Evolutionary conservation across 352 stramenopile species (phyloP).

Genomic region (Phytophthora ramorum): DNA sequence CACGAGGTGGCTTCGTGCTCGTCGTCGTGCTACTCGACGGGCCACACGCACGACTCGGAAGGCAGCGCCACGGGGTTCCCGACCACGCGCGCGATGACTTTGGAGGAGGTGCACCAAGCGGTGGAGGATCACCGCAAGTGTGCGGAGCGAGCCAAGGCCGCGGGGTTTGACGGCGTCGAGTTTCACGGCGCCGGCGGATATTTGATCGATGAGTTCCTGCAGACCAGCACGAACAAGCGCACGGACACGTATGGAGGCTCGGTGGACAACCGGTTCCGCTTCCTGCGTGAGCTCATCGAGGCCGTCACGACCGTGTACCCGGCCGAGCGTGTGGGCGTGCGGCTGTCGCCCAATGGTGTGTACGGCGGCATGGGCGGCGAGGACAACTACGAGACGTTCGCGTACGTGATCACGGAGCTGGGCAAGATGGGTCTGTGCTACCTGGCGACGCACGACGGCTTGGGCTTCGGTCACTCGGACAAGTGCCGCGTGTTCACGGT

Average conservation of each 20-base stretch:
- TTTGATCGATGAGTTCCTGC: constrained; percentile 90
- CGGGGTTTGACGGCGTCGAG: constrained; percentile 64
- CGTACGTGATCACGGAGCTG: constrained; percentile 42
- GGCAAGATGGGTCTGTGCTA: constrained; percentile 45
- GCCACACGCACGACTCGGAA: constrained; percentile 37
- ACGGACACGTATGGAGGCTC: constrained; percentile 85
- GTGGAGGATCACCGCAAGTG: constrained; percentile 73
- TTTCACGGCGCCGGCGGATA: constrained; percentile 91
- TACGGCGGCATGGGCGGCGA: constrained; percentile 44
- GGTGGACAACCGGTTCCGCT: constrained; percentile 76
- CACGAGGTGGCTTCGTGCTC: constrained; percentile 56
- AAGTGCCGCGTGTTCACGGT: constrained; percentile 34
- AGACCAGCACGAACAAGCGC: constrained; percentile 75
- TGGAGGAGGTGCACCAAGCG: constrained; percentile 70
- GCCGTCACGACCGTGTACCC: constrained; percentile 45
- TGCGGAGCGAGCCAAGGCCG: constrained; percentile 63
- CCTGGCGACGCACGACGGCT: constrained; percentile 43
- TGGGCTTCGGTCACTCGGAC: constrained; percentile 42
- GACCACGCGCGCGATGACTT: constrained; percentile 57
- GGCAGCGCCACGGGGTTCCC: constrained; percentile 35
- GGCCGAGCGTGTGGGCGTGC: constrained; percentile 32
- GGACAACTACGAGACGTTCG: constrained; percentile 57
- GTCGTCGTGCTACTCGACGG: constrained; percentile 41
- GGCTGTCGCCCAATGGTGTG: constrained; percentile 43
- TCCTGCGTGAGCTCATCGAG: constrained; percentile 74